Evolutionary conservation across 306 rosid species (phyloP), one percentile per base, ranked within the genome.

Genomic region (Inga oerstediana): DNA sequence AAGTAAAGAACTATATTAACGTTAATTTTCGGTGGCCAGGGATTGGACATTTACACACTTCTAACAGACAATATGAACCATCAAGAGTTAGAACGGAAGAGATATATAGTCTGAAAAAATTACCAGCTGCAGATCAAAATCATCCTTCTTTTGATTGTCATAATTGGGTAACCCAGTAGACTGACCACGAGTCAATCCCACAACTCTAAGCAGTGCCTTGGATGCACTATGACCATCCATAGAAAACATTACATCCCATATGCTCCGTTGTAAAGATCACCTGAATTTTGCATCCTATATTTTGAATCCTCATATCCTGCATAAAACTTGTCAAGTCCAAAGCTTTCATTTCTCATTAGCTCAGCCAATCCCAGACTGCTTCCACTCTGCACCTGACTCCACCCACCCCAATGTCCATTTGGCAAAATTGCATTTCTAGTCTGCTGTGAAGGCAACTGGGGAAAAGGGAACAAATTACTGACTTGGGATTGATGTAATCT

Each of bases 361-460:
- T 93, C 98, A 3, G 97, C 92, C 89, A 93, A 88, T 30, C 90
- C 88, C 59, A 88, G 12, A 79, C 72, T 72, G 81, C 81, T 91
- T 76, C 93, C 94, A 66, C 88, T 87, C 79, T 91, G 94, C 83
- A 88, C 81, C 69, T 93, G 91, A 84, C 87, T 95, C 98, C 98
- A 92, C 73, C 93, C 90, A 84, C 91, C 97, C 95, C 94, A 93
- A 72, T 92, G 94, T 51, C 98, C 94, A 86, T 89, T 94, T 74
- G 97, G 74, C 85, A 88, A 72, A 62, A 78, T 78, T 17, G 91
- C 84, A 85, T 89, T 93, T 85, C 95, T 87, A 71, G 98, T 79
- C 73, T 92, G 98, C 85, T 92, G 98, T 32, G 87, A 81, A 72
- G 98, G 85, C 82, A 92, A 62, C 80, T 93, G 98, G n/a, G 93